phyloP scores from a whole-genome alignment of 2,329 filamentous ascomycete genomes.

The Diaporthe amygdali region DNA sequence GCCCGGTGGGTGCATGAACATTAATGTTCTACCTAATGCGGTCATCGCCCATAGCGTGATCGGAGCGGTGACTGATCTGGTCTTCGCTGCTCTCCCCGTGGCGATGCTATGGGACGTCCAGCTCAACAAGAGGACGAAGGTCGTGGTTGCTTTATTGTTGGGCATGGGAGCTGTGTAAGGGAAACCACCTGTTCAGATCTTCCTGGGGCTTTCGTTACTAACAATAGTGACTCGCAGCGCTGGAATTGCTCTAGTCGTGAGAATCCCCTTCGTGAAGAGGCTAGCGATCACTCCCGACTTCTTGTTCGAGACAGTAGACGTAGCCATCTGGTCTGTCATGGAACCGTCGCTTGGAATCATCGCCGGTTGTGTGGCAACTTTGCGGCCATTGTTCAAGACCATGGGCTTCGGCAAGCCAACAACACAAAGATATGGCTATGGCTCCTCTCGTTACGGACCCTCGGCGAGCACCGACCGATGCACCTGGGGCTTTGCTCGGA shows the following conservation, averaged over 20 bases:
- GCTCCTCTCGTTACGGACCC: neutral
- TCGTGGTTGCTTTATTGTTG: conserved; percentile 51
- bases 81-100: conserved; percentile 54
- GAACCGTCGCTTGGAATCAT: conserved; percentile 44
- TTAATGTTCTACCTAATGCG: conserved; percentile 44
- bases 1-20: conserved; percentile 45
- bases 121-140: conserved; percentile 52
- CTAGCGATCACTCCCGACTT: conserved; percentile 34
- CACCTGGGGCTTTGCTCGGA: neutral
- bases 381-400: conserved; percentile 32
- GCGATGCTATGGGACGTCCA: conserved; percentile 56
- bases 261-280: conserved; percentile 39
- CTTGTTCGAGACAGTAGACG: conserved; percentile 38
- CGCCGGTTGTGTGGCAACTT: conserved; percentile 36
- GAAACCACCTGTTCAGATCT: neutral
- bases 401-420: neutral
- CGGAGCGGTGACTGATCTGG: conserved; percentile 51
- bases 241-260: conserved; percentile 43
- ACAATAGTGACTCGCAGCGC: conserved; percentile 34
- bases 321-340: conserved; percentile 45
- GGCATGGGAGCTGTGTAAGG: conserved; percentile 55
- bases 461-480: neutral
- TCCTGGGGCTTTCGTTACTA: neutral
- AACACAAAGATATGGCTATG: conserved; percentile 11
- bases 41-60: conserved; percentile 53